Conservation (phyloP, 23 red algal genomes). For the Gracilaria vermiculophylla region DNA sequence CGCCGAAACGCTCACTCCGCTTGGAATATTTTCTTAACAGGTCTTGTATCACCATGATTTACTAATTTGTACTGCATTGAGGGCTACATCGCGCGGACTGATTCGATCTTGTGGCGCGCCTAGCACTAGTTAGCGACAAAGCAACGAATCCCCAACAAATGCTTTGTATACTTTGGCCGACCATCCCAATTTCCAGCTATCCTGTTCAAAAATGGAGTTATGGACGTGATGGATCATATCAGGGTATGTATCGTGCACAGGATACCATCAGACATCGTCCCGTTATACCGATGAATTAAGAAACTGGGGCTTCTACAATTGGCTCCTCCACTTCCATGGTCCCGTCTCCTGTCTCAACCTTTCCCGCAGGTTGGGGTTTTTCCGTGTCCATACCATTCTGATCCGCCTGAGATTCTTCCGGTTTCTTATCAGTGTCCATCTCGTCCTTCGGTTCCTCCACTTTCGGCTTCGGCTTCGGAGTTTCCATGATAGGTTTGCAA, state of each 20-base stretch:
- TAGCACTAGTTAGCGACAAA: constrained; percentile 3
- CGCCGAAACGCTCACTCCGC: no score
- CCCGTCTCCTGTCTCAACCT: neutral
- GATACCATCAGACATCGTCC: neutral
- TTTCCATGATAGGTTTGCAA: constrained; percentile 53
- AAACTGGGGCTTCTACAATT: neutral
- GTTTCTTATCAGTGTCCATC: neutral
- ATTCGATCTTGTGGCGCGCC: neutral
- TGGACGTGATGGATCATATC: neutral
- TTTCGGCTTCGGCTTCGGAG: constrained; percentile 56
- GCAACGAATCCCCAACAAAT: neutral
- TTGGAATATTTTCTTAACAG: no score
- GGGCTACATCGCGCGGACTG: neutral
- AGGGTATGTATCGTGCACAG: neutral
- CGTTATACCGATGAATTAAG: neutral
- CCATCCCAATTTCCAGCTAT: neutral
- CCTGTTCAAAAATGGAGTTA: neutral
- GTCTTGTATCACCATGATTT: neutral
- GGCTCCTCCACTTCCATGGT: constrained; percentile 26
- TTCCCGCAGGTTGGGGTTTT: neutral
- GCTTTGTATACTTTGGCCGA: neutral
- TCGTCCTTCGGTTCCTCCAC: constrained; percentile 1
- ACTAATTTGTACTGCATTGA: neutral
- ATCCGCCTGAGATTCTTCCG: neutral
- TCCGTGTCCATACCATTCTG: constrained; percentile 5